Conservation (phyloP, 1,284 basidiomycete genomes). For the Tetrapyrgos nigripes region DNA sequence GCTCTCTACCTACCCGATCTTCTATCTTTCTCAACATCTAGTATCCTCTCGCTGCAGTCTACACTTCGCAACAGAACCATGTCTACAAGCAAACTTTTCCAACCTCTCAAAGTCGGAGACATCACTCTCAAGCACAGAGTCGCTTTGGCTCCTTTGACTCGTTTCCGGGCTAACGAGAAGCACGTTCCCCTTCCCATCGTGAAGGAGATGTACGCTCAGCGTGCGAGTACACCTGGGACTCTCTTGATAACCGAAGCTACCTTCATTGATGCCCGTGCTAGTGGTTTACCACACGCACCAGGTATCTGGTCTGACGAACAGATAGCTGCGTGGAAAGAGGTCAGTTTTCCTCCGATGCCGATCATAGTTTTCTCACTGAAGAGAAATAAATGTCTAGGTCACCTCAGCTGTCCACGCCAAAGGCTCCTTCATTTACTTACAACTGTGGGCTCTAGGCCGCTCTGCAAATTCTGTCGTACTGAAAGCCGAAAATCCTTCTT, state of each 20-base stretch:
- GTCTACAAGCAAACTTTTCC: conserved; percentile 41
- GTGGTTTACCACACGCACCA: conserved; percentile 41
- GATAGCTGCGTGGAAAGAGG: conserved; percentile 49
- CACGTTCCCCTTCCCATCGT: conserved; percentile 28
- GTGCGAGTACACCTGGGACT: conserved; percentile 45
- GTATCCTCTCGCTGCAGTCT: too few species aligned
- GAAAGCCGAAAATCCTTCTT: conserved; percentile 15
- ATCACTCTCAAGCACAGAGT: conserved; percentile 49
- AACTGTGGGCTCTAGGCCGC: conserved; percentile 56
- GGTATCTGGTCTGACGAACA: conserved; percentile 50
- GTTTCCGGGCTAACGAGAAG: conserved; percentile 8
- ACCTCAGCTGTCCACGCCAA: conserved; percentile 41
- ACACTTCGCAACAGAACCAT: not conserved
- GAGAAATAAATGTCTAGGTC: conserved; percentile 30
- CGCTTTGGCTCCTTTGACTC: conserved; percentile 55
- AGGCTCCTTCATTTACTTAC: conserved; percentile 48
- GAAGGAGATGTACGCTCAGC: conserved; percentile 50
- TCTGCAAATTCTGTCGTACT: conserved; percentile 32
- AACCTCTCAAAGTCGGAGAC: conserved; percentile 49
- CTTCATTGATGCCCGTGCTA: conserved; percentile 41
- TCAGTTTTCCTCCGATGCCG: conserved; percentile 26
- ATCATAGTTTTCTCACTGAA: not conserved
- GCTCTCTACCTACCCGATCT: too few species aligned
- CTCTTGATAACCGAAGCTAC: conserved; percentile 54
- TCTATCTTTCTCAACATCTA: too few species aligned